Percentiles rank a stretch among this genome's conserved stretches.
Conservation (phyloP, 1,284 basidiomycete genomes). For the Cryptococcus sp. region DNA sequence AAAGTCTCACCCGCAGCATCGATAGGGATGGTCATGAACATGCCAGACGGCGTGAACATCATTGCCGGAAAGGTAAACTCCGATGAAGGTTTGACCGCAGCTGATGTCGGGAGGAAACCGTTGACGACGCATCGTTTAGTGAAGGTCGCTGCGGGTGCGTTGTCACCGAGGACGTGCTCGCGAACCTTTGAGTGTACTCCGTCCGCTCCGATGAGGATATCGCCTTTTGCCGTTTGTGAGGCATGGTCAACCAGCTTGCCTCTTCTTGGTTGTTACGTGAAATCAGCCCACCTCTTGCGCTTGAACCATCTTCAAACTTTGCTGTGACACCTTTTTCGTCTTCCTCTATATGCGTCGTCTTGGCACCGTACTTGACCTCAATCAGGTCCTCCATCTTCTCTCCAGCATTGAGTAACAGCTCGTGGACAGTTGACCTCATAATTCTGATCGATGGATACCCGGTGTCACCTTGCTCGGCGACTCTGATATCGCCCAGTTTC, state of each 20-base stretch:
- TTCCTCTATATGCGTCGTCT: slow-evolving; percentile 19
- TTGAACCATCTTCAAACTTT: slow-evolving; percentile 21
- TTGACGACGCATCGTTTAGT: slow-evolving; percentile 17
- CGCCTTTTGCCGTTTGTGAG: slow-evolving; percentile 16
- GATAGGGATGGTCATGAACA: slow-evolving; percentile 32
- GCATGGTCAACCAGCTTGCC: neutral
- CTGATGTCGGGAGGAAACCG: slow-evolving; percentile 18
- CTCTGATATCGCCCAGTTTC: slow-evolving; percentile 21
- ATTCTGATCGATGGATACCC: slow-evolving; percentile 23
- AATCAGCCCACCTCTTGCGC: slow-evolving; percentile 13
- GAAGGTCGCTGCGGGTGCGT: slow-evolving; percentile 18
- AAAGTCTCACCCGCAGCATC: slow-evolving; percentile 21
- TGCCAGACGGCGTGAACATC: slow-evolving; percentile 24
- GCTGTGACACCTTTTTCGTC: slow-evolving; percentile 20
- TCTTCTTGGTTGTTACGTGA: neutral
- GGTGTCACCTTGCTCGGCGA: slow-evolving; percentile 8
- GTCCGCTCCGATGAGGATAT: slow-evolving; percentile 27
- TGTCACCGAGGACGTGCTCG: slow-evolving; percentile 21
- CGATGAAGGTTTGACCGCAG: slow-evolving; percentile 2
- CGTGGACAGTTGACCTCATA: slow-evolving; percentile 21
- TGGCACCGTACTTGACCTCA: slow-evolving; percentile 18
- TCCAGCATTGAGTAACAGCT: slow-evolving; percentile 20
- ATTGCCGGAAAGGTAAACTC: slow-evolving; percentile 26
- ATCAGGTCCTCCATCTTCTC: slow-evolving; percentile 13
- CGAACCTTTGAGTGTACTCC: slow-evolving; percentile 30